Percentiles rank a stretch among this genome's conserved stretches.
Conservation (phyloP, 768 basidiomycete species). For the Amanita subjunquillea region DNA sequence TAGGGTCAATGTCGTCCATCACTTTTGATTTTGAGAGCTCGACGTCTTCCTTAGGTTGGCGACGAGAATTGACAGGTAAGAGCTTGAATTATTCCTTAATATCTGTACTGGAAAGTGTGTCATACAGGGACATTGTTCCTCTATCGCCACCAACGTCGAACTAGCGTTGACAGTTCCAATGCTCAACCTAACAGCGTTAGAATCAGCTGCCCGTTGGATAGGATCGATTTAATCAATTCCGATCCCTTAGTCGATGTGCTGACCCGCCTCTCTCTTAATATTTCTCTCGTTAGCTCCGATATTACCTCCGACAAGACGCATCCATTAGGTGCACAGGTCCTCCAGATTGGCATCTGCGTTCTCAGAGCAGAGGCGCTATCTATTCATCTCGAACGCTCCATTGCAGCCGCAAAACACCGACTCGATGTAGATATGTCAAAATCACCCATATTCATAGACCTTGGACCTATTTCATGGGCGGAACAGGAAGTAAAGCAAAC, state of each 20-base stretch:
- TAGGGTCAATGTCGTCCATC: slow-evolving; percentile 19
- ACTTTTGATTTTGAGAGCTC: slow-evolving; percentile 46
- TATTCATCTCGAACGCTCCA: slow-evolving; percentile 16
- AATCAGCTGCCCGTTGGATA: slow-evolving; percentile 33
- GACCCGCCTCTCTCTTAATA: slow-evolving; percentile 15
- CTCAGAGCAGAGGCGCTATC: slow-evolving; percentile 15
- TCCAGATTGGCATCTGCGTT: slow-evolving; percentile 22
- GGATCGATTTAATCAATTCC: slow-evolving; percentile 19
- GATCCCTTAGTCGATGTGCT: slow-evolving; percentile 17
- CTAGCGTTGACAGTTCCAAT: slow-evolving; percentile 18
- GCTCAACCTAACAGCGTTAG: slow-evolving; percentile 27
- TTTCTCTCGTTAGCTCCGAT: slow-evolving; percentile 14
- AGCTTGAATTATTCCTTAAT: not conserved
- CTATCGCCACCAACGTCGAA: slow-evolving; percentile 30
- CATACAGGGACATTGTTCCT: slow-evolving; percentile 32
- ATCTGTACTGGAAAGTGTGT: not conserved
- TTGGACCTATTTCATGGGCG: slow-evolving; percentile 28
- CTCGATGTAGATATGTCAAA: slow-evolving; percentile 7
- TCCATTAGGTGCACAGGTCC: slow-evolving; percentile 14
- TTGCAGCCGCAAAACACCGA: slow-evolving; percentile 19
- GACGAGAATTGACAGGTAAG: slow-evolving; percentile 33
- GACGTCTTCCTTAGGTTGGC: slow-evolving; percentile 42
- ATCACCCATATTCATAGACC: slow-evolving; percentile 27
- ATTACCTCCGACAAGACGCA: slow-evolving; percentile 10
- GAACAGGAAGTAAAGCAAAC: slow-evolving; percentile 9